phyloP scores from a whole-genome alignment of 148 eudicot species.

The Silene uniflora region DNA sequence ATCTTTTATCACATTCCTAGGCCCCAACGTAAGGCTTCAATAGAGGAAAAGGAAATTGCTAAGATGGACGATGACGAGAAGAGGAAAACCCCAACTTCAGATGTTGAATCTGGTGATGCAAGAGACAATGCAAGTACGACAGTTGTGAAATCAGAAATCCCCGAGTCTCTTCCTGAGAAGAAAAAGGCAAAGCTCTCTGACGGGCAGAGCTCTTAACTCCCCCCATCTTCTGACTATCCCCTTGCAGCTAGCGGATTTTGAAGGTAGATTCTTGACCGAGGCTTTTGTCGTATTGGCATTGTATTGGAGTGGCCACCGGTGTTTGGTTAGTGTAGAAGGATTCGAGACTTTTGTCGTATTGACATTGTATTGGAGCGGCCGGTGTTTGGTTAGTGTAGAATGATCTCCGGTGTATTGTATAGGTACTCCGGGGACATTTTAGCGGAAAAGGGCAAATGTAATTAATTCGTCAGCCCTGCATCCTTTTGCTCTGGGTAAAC shows the following conservation, averaged over 20 bases:
- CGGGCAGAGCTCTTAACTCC: constrained; percentile 10
- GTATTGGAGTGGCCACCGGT: background rate
- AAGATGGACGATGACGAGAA: background rate
- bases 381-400: constrained; percentile 1
- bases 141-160: constrained; percentile 4
- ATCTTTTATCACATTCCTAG: constrained; percentile 11
- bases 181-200: constrained; percentile 21
- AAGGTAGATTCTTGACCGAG: constrained; percentile 1
- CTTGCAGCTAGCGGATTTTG: background rate
- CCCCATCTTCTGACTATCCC: background rate
- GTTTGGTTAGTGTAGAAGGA: no score
- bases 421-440: constrained; percentile 13
- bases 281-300: background rate
- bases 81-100: constrained; percentile 14
- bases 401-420: background rate
- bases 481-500: background rate
- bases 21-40: constrained; percentile 8
- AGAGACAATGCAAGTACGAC: background rate
- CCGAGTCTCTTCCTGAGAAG: constrained; percentile 14
- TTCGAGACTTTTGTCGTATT: background rate
- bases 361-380: background rate
- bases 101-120: constrained; percentile 6
- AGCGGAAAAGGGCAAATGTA: constrained; percentile 10
- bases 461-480: constrained; percentile 10
- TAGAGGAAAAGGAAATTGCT: constrained; percentile 14